A percentile compares a stretch with the other conserved stretches of the same genome.
Conservation (phyloP, 1,284 basidiomycete genomes). For the Apiotrichum sp. region DNA sequence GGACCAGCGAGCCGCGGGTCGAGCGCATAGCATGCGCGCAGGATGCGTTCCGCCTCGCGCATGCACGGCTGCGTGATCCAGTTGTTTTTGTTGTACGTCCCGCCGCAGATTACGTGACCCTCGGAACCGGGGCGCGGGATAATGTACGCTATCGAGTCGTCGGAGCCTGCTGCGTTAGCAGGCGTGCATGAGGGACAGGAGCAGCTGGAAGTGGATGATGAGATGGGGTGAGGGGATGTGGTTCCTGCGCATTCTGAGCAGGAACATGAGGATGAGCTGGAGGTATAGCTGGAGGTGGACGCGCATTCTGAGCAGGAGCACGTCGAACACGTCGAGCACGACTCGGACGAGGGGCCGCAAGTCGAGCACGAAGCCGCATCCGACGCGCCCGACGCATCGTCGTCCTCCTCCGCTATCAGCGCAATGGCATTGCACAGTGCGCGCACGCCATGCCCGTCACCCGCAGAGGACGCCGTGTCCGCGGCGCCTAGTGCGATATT, state of each 20-base stretch:
- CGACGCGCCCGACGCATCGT: neutral
- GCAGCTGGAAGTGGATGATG: too few relatives aligned
- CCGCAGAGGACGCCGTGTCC: neutral
- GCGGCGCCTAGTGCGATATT: too few relatives aligned
- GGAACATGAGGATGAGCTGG: too few relatives aligned
- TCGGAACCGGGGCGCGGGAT: conserved; percentile 45
- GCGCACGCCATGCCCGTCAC: neutral
- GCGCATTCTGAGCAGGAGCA: too few relatives aligned
- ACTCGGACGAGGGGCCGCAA: too few relatives aligned
- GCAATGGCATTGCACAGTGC: neutral
- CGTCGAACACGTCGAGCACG: too few relatives aligned
- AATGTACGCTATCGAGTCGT: conserved; percentile 29
- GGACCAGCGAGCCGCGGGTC: conserved; percentile 38
- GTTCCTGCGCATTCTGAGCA: too few relatives aligned
- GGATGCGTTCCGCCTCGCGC: conserved; percentile 31
- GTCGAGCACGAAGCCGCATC: too few relatives aligned
- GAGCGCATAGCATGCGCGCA: conserved; percentile 36
- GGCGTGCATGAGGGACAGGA: too few relatives aligned
- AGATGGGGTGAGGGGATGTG: too few relatives aligned
- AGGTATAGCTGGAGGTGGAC: neutral
- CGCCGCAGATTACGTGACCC: conserved; percentile 34
- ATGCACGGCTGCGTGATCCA: conserved; percentile 31
- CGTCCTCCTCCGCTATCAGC: neutral
- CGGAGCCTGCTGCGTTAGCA: neutral
- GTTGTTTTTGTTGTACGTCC: conserved; percentile 32